Base-by-base conservation (phyloP, 169 alveolate genomes). In the Eimeria necatrix region DNA sequence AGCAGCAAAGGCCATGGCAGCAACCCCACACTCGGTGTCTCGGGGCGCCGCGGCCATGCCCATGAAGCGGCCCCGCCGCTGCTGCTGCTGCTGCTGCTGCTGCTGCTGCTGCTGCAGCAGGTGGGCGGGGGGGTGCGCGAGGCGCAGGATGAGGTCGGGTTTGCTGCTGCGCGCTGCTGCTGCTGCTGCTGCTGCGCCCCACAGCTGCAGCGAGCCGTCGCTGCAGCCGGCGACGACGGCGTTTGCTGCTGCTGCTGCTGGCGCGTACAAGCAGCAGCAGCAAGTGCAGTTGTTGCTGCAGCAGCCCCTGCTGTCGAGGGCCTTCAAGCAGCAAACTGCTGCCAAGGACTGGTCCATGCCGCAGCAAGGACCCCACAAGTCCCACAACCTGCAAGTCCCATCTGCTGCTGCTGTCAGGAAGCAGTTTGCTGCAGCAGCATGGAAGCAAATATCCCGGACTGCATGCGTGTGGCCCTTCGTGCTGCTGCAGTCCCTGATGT, bases 391-490 rank as follows among this genome's bases (percentile, higher is more conserved):
- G 10, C 93, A 68, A 20, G 95, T 94, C 20, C 95, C 96, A 56
- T 94, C 96, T 14, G 59, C 71, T 0, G 87, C 81, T 6, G 89
- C 59, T 5, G 93, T 51, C 18, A 89, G 6, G 61, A 94, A 89
- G 3, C 1, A 61, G 64, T 88, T n/a, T 49, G 7, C 14, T 20
- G 74, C 85, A 9, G 20, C 18, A 7, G 96, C 95, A 56, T 94
- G 95, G 48, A 56, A 94, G 26, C 26, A 64, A 10, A 95, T 51
- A 83, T 88, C 95, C 7, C 46, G 32, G 16, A 94, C 80, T 26
- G 48, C 68, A 80, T 94, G 96, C 26, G 96, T 94, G 93, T 94
- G 96, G 46, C 96, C 96, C 56, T 76, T 94, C 12, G 96, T 89
- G 53, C 90, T 61, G 32, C 74, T 93, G 6, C 41, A 41, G 78